Conservation (phyloP, 2,329 filamentous ascomycete genomes). For the Aureobasidium sp. region DNA sequence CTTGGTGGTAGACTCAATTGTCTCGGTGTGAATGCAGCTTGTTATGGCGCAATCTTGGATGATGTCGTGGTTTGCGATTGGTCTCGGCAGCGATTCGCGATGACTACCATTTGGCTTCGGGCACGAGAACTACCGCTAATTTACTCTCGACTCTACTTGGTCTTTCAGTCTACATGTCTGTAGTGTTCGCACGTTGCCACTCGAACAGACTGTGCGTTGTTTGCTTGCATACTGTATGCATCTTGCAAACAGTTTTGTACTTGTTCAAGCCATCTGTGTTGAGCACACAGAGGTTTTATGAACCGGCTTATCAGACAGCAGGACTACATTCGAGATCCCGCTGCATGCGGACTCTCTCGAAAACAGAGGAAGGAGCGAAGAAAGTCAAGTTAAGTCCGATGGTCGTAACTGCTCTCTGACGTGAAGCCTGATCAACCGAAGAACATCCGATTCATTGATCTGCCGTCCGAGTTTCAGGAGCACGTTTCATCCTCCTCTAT, state of each 20-base stretch:
- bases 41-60: neutral
- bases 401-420: neutral
- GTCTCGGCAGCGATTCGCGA: neutral
- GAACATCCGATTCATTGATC: neutral
- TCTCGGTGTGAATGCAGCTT: neutral
- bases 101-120: neutral
- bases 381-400: neutral
- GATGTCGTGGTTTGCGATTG: neutral
- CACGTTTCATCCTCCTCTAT: neutral
- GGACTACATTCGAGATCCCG: too few species aligned
- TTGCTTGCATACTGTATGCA: conserved; percentile 2
- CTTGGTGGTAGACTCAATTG: neutral
- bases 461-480: neutral
- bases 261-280: neutral
- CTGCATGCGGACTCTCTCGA: neutral
- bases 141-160: neutral
- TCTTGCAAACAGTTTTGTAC: neutral
- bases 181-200: neutral
- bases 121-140: neutral
- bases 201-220: neutral
- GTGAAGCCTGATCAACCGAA: neutral
- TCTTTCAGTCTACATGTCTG: neutral
- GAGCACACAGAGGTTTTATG: neutral
- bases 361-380: neutral
- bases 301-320: too few species aligned